Evolutionary conservation across 164 flowering plant species (phyloP).

Genomic region (Platanus orientalis): DNA sequence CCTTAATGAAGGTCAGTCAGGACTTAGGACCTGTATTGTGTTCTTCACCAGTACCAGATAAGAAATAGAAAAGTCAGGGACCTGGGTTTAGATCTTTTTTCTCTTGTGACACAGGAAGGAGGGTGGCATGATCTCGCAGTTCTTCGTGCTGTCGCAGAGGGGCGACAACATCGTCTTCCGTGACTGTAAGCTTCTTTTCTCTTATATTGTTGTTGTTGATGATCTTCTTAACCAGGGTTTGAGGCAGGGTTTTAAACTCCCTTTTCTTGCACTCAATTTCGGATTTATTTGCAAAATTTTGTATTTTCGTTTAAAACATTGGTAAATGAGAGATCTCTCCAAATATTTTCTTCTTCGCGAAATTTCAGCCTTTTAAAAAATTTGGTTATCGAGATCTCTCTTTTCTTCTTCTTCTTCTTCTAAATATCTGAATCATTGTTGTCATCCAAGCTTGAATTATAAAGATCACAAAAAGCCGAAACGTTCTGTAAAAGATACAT

Average conservation of each 20-base stretch:
- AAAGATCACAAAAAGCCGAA: not conserved
- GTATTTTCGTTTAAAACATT: too few species aligned
- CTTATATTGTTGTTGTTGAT: conserved; percentile 2
- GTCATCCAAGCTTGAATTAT: not conserved
- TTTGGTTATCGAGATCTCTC: not conserved
- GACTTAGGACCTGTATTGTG: too few species aligned
- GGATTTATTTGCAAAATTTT: not conserved
- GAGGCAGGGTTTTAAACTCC: not conserved
- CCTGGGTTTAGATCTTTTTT: conserved; percentile 5
- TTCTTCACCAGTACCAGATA: too few species aligned
- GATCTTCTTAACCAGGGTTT: not conserved
- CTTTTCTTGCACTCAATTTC: not conserved
- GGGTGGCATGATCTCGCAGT: conserved; percentile 69
- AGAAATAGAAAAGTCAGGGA: not conserved
- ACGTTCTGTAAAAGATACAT: not conserved
- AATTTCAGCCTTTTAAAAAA: too few species aligned
- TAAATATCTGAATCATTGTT: not conserved
- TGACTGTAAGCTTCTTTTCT: conserved; percentile 50
- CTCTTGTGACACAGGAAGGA: not conserved
- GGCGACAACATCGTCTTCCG: conserved; percentile 94
- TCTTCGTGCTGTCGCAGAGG: conserved; percentile 85
- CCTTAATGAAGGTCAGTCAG: too few species aligned
- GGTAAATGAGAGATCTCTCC: too few species aligned
- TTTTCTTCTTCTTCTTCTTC: not conserved
- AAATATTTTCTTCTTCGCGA: too few species aligned